phyloP scores from a whole-genome alignment of 495 filamentous ascomycete genomes.

The Aspergillus wentii region DNA sequence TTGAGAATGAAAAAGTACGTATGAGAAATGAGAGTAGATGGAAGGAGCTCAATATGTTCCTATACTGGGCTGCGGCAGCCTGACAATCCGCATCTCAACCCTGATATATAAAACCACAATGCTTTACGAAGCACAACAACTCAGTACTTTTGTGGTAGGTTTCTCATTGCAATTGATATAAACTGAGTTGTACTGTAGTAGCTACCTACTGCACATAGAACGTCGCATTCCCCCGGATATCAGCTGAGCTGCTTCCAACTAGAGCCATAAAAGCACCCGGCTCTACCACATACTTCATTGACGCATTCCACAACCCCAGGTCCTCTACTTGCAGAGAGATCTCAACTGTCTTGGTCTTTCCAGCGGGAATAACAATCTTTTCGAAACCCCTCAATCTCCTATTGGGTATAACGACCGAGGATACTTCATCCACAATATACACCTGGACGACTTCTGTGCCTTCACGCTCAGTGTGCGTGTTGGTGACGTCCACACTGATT shows the following conservation, averaged over 20 bases:
- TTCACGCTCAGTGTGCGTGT: constrained; percentile 48
- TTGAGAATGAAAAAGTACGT: too few species aligned
- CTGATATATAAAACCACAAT: too few species aligned
- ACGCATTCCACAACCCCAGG: constrained; percentile 56
- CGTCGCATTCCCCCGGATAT: constrained; percentile 51
- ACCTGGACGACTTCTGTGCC: constrained; percentile 67
- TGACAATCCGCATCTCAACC: too few species aligned
- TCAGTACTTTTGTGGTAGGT: too few species aligned
- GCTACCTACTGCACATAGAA: constrained; percentile 42
- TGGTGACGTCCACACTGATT: constrained; percentile 50
- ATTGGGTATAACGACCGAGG: constrained; percentile 61
- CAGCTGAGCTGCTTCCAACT: constrained; percentile 51
- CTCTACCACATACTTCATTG: constrained; percentile 66
- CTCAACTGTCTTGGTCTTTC: constrained; percentile 50
- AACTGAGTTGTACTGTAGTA: too few species aligned
- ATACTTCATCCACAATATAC: constrained; percentile 57
- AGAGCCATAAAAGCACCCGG: constrained; percentile 56
- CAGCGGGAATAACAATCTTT: constrained; percentile 59
- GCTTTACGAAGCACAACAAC: too few species aligned
- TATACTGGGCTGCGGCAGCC: too few species aligned
- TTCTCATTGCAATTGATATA: too few species aligned
- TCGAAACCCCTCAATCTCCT: constrained; percentile 62
- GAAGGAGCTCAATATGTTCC: too few species aligned
- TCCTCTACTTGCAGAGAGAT: constrained; percentile 48
- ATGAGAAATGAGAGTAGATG: too few species aligned